phyloP scores from a whole-genome alignment of 1,139 yeast genomes.

The Protomyces lactucae-debilis region DNA sequence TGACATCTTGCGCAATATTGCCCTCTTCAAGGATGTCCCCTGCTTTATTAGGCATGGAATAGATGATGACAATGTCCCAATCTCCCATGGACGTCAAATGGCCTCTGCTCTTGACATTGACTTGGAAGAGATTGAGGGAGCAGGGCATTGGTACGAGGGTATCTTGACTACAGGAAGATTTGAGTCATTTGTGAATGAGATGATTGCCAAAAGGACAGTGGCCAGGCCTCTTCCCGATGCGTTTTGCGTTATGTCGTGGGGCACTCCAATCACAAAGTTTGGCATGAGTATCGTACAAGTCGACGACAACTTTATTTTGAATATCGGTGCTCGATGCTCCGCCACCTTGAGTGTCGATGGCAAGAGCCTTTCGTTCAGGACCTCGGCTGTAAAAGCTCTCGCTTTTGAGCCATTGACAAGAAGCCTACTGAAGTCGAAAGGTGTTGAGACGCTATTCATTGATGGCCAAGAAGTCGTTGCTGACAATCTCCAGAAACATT shows the following conservation, averaged over 20 bases:
- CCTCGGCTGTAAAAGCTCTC: neutral
- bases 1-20: conserved; percentile 1
- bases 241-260: conserved; percentile 1
- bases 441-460: neutral
- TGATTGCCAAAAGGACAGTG: neutral
- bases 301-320: neutral
- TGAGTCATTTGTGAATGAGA: neutral
- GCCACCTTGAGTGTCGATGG: neutral
- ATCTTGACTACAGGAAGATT: conserved; percentile 1
- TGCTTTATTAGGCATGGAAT: conserved; percentile 5
- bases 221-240: neutral
- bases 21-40: neutral
- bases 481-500: neutral
- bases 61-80: conserved; percentile 12
- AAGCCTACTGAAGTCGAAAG: neutral
- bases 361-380: neutral
- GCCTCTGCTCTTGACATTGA: neutral
- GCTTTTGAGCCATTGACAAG: neutral
- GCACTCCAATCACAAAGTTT: neutral
- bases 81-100: conserved; percentile 3
- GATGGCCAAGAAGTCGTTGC: neutral
- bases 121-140: neutral
- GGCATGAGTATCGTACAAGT: neutral
- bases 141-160: conserved; percentile 6
- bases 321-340: neutral